Evolutionary conservation across 108 stramenopile genomes (phyloP).

Genomic region (Ochromonas danica): DNA sequence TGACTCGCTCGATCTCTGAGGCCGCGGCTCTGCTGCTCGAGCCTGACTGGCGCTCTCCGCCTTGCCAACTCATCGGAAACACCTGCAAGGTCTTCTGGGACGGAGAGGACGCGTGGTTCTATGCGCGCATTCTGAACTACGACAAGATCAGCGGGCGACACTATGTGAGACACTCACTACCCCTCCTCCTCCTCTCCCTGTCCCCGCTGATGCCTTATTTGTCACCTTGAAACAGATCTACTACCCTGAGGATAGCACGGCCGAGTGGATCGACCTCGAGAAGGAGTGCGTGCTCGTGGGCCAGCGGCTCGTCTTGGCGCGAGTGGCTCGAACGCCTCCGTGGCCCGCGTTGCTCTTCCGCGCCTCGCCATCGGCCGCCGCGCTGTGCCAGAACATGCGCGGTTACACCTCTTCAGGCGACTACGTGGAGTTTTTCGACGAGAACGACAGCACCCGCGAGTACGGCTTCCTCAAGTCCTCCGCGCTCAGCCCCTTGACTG

Average conservation of each 20-base stretch:
- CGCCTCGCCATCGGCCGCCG: not conserved
- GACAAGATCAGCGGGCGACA: not conserved
- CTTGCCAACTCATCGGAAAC: no score
- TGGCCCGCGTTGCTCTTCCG: slow-evolving; percentile 3
- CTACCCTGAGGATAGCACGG: slow-evolving; percentile 3
- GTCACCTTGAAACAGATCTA: no score
- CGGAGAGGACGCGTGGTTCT: slow-evolving; percentile 11
- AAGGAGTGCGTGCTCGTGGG: not conserved
- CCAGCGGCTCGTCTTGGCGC: not conserved
- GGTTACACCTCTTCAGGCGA: not conserved
- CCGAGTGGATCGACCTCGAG: slow-evolving; percentile 27
- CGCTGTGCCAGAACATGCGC: not conserved
- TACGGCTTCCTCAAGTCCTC: not conserved
- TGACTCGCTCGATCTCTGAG: no score
- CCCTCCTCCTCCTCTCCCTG: not conserved
- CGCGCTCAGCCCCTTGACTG: not conserved
- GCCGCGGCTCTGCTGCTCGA: no score
- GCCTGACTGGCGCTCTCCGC: no score
- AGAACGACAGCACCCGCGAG: not conserved
- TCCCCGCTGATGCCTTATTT: not conserved
- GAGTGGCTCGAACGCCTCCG: not conserved
- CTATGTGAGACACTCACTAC: not conserved
- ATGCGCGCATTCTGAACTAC: slow-evolving; percentile 5
- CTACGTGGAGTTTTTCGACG: not conserved
- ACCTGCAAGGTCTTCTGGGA: not conserved